These are phyloP conservation scores for Eutypa lata DNA, from an alignment of 2,329 filamentous ascomycete species.

Conservation along the genomic window DNA sequence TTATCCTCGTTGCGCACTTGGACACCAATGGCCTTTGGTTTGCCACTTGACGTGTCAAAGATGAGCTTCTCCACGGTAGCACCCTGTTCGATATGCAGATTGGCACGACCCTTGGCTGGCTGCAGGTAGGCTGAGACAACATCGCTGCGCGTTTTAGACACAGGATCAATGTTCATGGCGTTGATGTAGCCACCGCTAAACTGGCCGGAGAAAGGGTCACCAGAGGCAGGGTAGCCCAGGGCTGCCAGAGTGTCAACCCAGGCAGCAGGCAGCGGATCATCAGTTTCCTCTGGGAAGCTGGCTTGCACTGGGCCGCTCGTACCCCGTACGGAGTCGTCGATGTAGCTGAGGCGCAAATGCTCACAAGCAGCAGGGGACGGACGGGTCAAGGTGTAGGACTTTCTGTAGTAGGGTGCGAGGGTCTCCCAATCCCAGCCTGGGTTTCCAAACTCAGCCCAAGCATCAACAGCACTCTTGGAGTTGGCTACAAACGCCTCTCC, in stretches of 20 bases:
- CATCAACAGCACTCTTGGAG: conserved; percentile 25
- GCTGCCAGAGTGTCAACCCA: conserved; percentile 11
- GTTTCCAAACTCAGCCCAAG: conserved; percentile 37
- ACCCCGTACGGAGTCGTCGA: conserved; percentile 7
- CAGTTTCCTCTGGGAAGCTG: conserved; percentile 8
- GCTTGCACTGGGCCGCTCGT: conserved; percentile 9
- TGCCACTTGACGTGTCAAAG: not conserved
- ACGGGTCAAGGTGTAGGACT: conserved; percentile 30
- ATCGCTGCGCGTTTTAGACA: conserved; percentile 9
- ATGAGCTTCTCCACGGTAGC: no score
- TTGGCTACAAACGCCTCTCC: conserved; percentile 20
- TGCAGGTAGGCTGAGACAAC: conserved; percentile 17
- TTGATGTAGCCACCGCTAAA: conserved; percentile 3
- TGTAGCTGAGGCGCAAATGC: conserved; percentile 11
- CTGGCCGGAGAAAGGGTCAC: conserved; percentile 10
- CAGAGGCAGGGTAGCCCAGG: conserved; percentile 5
- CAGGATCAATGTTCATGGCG: conserved; percentile 7
- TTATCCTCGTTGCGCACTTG: conserved; percentile 5
- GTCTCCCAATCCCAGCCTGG: conserved; percentile 29
- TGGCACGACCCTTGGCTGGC: conserved; percentile 3
- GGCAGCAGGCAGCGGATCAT: conserved; percentile 7
- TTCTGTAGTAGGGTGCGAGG: conserved; percentile 31
- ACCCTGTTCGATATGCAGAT: conserved; percentile 1
- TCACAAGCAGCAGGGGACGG: conserved; percentile 4
- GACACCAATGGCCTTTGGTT: not conserved